Evolutionary conservation across 139 green algal genomes (phyloP), one percentile per base, ranked within the genome.

Genomic region (Micractinium sp.): DNA sequence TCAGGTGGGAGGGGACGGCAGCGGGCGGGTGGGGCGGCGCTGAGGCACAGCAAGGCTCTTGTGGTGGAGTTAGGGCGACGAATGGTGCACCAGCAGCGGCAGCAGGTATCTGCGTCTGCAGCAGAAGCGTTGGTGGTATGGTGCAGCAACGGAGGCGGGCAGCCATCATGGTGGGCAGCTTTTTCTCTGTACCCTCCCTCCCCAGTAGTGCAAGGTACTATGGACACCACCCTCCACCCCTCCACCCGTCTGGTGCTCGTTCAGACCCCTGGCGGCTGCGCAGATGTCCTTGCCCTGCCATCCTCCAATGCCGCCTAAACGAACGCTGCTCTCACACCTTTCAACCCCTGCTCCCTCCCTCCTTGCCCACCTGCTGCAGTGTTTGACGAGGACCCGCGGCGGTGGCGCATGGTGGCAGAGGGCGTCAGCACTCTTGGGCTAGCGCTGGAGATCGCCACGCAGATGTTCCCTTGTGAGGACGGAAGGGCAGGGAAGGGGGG

Each of bases 361-460:
- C 22, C 63, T 31, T 33, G 67, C 67, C 67, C 23, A 29, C 27
- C 67, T 35, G 25, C 23, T 4, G 67, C 88, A 2, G 94, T 97
- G 77, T 97, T 98, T 92, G 96, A 95, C 22, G 93, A 95, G 89
- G 93, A 95, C 75, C 93, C 93, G 1, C 91, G 93, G 80, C 90
- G 93, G 18, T 98, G 95, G 95, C 91, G 96, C 31, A 96, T 98
- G 93, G 77, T 93, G 63, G 96, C 94, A 3, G 96, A 97, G 90
- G 73, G 81, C 19, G 74, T 92, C 4, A 91, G 53, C 39, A 94
- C 90, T 22, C n/a, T 91, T 31, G 96, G 96, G 27, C 85, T 97
- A 27, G 94, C 92, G 1, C 90, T 98, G 81, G 95, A 99, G 92
- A 95, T 98, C 60, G 93, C 92, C 22, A 99, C 96, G 1, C 87